These are phyloP conservation scores for Apium graveolens DNA, from an alignment of 129 eudicot genomes.

Conservation along the genomic window DNA sequence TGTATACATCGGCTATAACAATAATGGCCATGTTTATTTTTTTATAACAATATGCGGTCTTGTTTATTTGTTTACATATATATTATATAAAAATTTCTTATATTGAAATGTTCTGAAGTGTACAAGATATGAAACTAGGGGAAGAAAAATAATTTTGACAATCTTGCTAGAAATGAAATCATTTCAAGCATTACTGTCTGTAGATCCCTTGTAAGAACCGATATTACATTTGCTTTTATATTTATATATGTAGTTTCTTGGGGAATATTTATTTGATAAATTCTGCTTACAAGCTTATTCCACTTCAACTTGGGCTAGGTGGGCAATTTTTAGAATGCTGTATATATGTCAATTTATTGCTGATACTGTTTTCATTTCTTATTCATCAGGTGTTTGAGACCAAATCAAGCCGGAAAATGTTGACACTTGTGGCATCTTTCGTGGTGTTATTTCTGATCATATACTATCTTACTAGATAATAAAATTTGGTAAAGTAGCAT, in stretches of 20 bases:
- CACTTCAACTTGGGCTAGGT: background rate
- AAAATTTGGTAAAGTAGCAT: constrained; percentile 6
- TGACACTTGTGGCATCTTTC: constrained; percentile 71
- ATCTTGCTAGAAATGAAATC: background rate
- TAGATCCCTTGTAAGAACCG: background rate
- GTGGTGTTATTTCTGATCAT: constrained; percentile 64
- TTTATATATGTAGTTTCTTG: background rate
- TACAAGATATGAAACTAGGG: background rate
- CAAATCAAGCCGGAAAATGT: constrained; percentile 84
- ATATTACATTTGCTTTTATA: background rate
- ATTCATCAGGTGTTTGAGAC: constrained; percentile 74
- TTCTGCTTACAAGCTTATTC: background rate
- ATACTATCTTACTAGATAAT: constrained; percentile 77
- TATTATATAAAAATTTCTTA: background rate
- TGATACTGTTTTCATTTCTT: background rate
- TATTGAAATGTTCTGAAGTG: background rate
- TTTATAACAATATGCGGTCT: background rate
- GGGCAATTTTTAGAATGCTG: background rate
- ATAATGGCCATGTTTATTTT: background rate
- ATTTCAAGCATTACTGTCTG: background rate
- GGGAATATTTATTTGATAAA: background rate
- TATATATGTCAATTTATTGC: background rate
- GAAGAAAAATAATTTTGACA: background rate
- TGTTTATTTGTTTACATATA: background rate
- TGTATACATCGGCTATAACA: background rate